phyloP scores from a whole-genome alignment of 1,284 basidiomycete species.

The Trichosporon sp. region DNA sequence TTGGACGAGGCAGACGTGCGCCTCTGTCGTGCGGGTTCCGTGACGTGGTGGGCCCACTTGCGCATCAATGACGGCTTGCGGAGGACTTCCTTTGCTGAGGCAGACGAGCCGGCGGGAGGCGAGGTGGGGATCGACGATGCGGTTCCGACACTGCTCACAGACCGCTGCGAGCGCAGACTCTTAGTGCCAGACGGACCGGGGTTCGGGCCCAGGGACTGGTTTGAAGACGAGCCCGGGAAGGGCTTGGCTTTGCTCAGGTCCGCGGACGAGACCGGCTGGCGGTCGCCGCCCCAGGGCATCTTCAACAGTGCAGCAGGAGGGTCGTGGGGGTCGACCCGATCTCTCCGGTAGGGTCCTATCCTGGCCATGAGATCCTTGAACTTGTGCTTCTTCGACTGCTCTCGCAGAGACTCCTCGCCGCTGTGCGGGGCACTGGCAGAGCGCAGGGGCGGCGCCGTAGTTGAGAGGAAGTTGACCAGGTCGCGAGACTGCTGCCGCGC shows the following conservation, averaged over 20 bases:
- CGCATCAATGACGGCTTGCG: constrained; percentile 32
- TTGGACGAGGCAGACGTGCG: constrained; percentile 1
- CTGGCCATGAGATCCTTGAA: constrained; percentile 15
- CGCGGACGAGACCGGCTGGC: background rate
- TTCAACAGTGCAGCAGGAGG: constrained; percentile 14
- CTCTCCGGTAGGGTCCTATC: constrained; percentile 10
- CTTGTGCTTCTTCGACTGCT: constrained; percentile 16
- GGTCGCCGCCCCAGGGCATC: constrained; percentile 4
- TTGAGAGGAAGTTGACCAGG: constrained; percentile 49
- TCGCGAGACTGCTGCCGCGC: constrained; percentile 40
- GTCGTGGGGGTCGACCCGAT: constrained; percentile 8
- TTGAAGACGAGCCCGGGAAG: background rate
- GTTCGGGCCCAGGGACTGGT: background rate
- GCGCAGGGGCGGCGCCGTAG: constrained; percentile 35
- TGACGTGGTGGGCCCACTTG: constrained; percentile 31
- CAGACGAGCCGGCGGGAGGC: background rate
- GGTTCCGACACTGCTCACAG: constrained; percentile 25
- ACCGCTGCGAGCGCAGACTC: constrained; percentile 23
- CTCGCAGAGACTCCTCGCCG: background rate
- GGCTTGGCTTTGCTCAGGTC: background rate
- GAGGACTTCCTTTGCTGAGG: constrained; percentile 14
- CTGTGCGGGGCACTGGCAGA: constrained; percentile 2
- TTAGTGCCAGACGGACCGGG: background rate
- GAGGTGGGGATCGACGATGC: constrained; percentile 19
- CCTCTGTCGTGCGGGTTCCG: constrained; percentile 2